These are phyloP conservation scores for Pestalotiopsis sp. DNA, from an alignment of 2,329 filamentous ascomycete species.

Conservation along the genomic window DNA sequence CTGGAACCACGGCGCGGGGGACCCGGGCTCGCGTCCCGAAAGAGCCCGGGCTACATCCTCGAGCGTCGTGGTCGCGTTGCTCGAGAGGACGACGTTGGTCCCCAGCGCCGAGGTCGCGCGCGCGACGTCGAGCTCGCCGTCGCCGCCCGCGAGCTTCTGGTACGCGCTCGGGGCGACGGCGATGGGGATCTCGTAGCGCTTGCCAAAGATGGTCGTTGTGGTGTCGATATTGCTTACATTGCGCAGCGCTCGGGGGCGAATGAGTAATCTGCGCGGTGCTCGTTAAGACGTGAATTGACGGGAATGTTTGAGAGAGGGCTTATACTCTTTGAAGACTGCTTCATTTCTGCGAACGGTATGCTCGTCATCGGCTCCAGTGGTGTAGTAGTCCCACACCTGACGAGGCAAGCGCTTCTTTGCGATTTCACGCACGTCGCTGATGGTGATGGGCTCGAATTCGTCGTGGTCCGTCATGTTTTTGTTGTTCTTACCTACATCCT, in stretches of 20 bases:
- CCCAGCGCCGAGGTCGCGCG: background rate
- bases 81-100: background rate
- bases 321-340: background rate
- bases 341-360: background rate
- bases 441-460: background rate
- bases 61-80: background rate
- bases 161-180: conserved; percentile 1
- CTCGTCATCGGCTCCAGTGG: background rate
- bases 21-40: background rate
- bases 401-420: background rate
- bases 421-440: background rate
- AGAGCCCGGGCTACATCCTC: background rate
- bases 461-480: background rate
- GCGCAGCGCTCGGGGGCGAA: background rate
- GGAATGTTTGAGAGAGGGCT: too few species aligned
- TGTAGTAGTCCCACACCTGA: conserved; percentile 5
- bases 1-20: conserved; percentile 30
- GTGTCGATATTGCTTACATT: background rate
- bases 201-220: background rate
- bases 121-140: background rate
- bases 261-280: background rate
- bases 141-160: background rate
- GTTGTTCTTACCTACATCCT: background rate
- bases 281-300: background rate
- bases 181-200: background rate